Base-by-base conservation (phyloP, 31 red algal genomes). In the Porphyra umbilicalis region DNA sequence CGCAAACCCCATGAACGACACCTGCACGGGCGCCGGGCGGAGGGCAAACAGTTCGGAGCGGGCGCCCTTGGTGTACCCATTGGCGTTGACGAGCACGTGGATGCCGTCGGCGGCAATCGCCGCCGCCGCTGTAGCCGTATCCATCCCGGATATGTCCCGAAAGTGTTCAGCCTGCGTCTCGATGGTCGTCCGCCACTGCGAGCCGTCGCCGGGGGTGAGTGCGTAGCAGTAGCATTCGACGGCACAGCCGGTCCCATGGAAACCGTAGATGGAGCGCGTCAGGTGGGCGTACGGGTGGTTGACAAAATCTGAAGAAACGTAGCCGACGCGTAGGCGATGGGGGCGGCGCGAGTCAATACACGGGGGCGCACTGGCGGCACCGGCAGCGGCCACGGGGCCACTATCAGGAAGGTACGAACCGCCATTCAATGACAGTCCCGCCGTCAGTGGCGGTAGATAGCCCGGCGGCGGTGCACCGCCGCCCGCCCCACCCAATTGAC, bases 171-270 rank as follows among this genome's bases (percentile, higher is more conserved):
- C 84, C 77, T 90, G 84, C 39, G 44, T 35, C 78, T 94, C 92
- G 35, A 94, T 94, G 35, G 84, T 80, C 39, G 35, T 25, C 29
- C 92, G 38, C 83, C 88, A 95, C 10, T 77, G 33, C 8, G 92
- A 95, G 35, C 87, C 81, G 75, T 95, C 92, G 34, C 85, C 83
- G 9, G 92, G 84, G 30, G 92, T 91, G 31, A 95, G 87, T 33
- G 85, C 89, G 30, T 95, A 95, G 77, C 92, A 95, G 80, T 80
- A 95, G 42, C 92, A 95, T 71, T 95, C 92, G 20, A 95, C 92
- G 77, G 38, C 88, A 35, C 38, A 75, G 4, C 92, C 92, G 25
- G 75, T 82, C 6, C 82, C 57, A 57, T 94, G 92, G 31, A 94
- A 68, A 0, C 92, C 92, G 80, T 94, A 94, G 18, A 94, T 85